Base-by-base conservation (phyloP, 2,329 filamentous ascomycete genomes). In the Diplocarpon mali region DNA sequence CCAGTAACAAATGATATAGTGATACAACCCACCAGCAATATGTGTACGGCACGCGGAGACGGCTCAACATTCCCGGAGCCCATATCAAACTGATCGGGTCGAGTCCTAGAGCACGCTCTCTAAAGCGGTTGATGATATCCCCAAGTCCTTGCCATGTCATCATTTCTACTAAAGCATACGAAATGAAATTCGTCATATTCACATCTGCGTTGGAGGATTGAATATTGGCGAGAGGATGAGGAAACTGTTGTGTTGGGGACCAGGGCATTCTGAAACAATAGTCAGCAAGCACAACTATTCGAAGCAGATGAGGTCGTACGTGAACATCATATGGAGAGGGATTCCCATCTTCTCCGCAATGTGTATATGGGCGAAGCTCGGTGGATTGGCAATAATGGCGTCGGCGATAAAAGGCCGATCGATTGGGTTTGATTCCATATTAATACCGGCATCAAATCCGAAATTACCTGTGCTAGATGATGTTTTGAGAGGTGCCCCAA, bases 41-140 rank as follows among this genome's bases (percentile, higher is more conserved):
- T 0, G 89, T 94, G 55, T 85, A 86, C 0, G 89, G 87, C 13
- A 95, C 74, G 38, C 75, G 76, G 28, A 95, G 67, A 28, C 85
- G 78, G 36, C 76, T 79, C 12, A 93, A 68, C 60, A 94, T 75
- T 3, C 83, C 85, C 8, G 89, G 87, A 2, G 85, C 89, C 75
- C 83, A 90, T 39, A 93, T 80, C 7, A 86, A 68, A 49, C 83
- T 87, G 35, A 95, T 71, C 0, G 83, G 75, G 36, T 92, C 83
- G 1, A 95, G 68, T 20, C 83, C 82, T 1, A 94, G 70, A 12
- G 75, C 76, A 47, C 80, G 79, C 52, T 82, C 79, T 42, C 89
- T 73, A 58, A 95, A 95, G 10, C 80, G 75, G 59, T 96, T 95
- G 60, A 95, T 90, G 5, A 95, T 70, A 62, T 95, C 89, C 31